These are phyloP conservation scores for Neurospora crassa DNA, from an alignment of 2,329 filamentous ascomycete species.

Conservation along the genomic window DNA sequence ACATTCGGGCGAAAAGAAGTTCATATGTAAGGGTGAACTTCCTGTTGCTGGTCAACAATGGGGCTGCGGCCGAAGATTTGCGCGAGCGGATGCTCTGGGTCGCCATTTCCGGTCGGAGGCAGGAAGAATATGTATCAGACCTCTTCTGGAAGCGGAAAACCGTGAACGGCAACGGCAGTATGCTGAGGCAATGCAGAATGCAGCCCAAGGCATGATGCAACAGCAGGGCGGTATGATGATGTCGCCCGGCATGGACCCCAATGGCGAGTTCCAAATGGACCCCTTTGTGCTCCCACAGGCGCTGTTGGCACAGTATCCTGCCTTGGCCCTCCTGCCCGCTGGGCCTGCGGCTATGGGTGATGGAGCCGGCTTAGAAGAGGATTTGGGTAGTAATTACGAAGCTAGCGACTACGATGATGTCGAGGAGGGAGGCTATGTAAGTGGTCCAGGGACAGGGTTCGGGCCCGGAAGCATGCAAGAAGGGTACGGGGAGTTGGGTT, in stretches of 20 bases:
- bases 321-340: slow-evolving; percentile 35
- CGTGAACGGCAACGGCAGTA: slow-evolving; percentile 67
- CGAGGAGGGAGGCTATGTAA: slow-evolving; percentile 60
- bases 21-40: slow-evolving; percentile 87
- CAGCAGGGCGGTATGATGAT: slow-evolving; percentile 49
- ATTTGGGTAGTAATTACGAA: slow-evolving; percentile 76
- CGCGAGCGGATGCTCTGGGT: slow-evolving; percentile 87
- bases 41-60: slow-evolving; percentile 67
- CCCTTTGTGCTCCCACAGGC: slow-evolving; percentile 72
- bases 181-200: slow-evolving; percentile 56
- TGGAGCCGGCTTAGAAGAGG: slow-evolving; percentile 65
- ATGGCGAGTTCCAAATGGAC: slow-evolving; percentile 46
- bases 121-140: slow-evolving; percentile 91
- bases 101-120: slow-evolving; percentile 94
- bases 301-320: slow-evolving; percentile 83
- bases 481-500: slow-evolving; percentile 44
- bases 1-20: slow-evolving; percentile 97
- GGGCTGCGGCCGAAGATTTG: slow-evolving; percentile 90
- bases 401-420: slow-evolving; percentile 68
- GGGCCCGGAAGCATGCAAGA: slow-evolving; percentile 47
- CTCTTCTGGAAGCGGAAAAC: slow-evolving; percentile 91
- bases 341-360: slow-evolving; percentile 57
- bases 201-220: slow-evolving; percentile 49
- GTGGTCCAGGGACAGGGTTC: slow-evolving; percentile 50
- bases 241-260: slow-evolving; percentile 51